These are phyloP conservation scores for Ricinus communis DNA, from an alignment of 345 rosid genomes.

Conservation along the genomic window DNA sequence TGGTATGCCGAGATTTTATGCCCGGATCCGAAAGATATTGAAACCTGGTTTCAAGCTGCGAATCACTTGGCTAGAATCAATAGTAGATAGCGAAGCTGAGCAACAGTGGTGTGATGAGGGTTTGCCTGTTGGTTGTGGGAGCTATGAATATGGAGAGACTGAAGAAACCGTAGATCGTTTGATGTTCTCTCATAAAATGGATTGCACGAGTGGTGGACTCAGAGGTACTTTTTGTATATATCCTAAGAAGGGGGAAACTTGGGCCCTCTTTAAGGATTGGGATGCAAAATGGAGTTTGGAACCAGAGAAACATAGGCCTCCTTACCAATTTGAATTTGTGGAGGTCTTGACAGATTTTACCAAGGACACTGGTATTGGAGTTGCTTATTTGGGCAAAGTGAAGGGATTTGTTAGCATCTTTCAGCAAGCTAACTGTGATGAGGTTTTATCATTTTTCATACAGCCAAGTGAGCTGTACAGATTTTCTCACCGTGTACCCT, in stretches of 20 bases:
- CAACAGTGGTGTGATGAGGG: conserved; percentile 37
- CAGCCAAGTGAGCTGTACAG: conserved; percentile 48
- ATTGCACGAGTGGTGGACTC: conserved; percentile 11
- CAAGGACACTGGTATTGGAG: conserved; percentile 53
- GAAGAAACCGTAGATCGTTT: conserved; percentile 39
- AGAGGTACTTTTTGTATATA: conserved; percentile 38
- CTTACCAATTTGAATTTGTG: conserved; percentile 62
- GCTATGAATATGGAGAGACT: conserved; percentile 38
- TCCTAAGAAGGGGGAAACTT: conserved; percentile 76
- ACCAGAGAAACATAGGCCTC: conserved; percentile 42
- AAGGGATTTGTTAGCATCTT: conserved; percentile 77
- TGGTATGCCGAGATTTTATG: conserved; percentile 85
- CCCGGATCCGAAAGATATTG: conserved; percentile 51
- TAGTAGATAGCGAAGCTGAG: conserved; percentile 38
- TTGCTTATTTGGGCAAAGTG: conserved; percentile 67
- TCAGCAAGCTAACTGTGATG: conserved; percentile 32
- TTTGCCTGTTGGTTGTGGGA: conserved; percentile 72
- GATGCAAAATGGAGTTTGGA: conserved; percentile 51
- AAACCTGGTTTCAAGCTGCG: conserved; percentile 54
- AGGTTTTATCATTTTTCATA: conserved; percentile 37
- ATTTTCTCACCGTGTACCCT: conserved; percentile 77
- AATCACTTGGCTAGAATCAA: conserved; percentile 76
- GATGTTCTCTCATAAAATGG: conserved; percentile 69
- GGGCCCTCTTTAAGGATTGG: conserved; percentile 89
- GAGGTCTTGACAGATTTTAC: conserved; percentile 58